A percentile compares a stretch with the other conserved stretches of the same genome.
These are phyloP conservation scores for Alectoria sarmentosa DNA, from an alignment of 495 filamentous ascomycete species.

Conservation along the genomic window DNA sequence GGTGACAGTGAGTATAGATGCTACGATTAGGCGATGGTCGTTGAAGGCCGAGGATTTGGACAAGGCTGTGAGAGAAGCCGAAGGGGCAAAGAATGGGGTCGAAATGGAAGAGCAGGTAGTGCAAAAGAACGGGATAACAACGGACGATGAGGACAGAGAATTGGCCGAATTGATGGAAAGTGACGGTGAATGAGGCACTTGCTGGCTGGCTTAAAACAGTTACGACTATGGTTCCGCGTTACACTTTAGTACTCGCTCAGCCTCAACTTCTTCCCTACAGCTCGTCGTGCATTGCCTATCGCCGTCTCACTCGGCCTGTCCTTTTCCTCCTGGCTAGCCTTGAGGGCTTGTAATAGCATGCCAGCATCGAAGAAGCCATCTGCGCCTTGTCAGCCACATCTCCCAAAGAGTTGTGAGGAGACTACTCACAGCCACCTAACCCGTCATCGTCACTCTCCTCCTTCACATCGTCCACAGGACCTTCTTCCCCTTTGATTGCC, in stretches of 20 bases:
- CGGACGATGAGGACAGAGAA: conserved; percentile 27
- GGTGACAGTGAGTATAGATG: conserved; percentile 56
- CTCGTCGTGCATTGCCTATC: conserved; percentile 42
- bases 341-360: conserved; percentile 83
- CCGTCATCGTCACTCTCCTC: conserved; percentile 79
- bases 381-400: conserved; percentile 35
- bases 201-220: neutral
- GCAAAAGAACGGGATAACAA: conserved; percentile 3
- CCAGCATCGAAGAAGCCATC: conserved; percentile 96
- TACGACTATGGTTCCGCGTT: neutral
- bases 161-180: conserved; percentile 27
- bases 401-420: conserved; percentile 17
- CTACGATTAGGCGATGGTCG: conserved; percentile 76
- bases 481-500: conserved; percentile 42
- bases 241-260: conserved; percentile 59
- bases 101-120: conserved; percentile 26
- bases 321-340: conserved; percentile 49
- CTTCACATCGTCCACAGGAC: conserved; percentile 49
- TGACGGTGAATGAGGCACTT: conserved; percentile 1
- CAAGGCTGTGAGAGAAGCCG: conserved; percentile 46
- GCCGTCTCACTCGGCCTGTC: conserved; percentile 40
- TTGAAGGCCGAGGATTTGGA: conserved; percentile 58
- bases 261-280: conserved; percentile 73
- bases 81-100: conserved; percentile 38
- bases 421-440: conserved; percentile 79